Conservation (phyloP, 1,139 yeast genomes). For the Saccharomyces hybrid region DNA sequence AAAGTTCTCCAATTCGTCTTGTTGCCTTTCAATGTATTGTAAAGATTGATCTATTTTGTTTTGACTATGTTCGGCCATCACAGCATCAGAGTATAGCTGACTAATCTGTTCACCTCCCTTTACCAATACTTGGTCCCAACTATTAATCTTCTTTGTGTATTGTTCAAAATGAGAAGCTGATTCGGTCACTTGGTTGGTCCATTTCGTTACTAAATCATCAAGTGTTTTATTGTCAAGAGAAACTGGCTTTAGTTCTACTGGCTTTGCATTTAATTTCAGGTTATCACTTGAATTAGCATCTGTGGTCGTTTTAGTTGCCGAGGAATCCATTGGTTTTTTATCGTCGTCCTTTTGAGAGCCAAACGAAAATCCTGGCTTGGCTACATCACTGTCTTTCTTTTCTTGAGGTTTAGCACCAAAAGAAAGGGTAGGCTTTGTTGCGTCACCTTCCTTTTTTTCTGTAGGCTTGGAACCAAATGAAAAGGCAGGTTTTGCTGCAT, state of each 20-base stretch:
- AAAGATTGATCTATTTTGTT: slow-evolving; percentile 80
- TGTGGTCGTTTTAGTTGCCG: slow-evolving; percentile 11
- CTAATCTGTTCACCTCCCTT: slow-evolving; percentile 81
- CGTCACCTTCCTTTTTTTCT: slow-evolving; percentile 16
- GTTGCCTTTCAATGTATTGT: slow-evolving; percentile 82
- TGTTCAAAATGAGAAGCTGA: slow-evolving; percentile 67
- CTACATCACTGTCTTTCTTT: slow-evolving; percentile 20
- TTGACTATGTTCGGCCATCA: slow-evolving; percentile 80
- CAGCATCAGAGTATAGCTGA: slow-evolving; percentile 67
- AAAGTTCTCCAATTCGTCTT: slow-evolving; percentile 77
- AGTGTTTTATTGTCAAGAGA: slow-evolving; percentile 84
- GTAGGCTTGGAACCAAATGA: slow-evolving; percentile 13
- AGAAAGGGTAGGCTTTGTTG: slow-evolving; percentile 22
- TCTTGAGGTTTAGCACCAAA: slow-evolving; percentile 21
- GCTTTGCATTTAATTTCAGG: slow-evolving; percentile 29
- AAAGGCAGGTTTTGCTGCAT: slow-evolving; percentile 17
- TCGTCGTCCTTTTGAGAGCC: slow-evolving; percentile 27
- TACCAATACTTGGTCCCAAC: slow-evolving; percentile 80
- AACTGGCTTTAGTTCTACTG: slow-evolving; percentile 59
- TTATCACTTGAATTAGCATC: slow-evolving; percentile 3
- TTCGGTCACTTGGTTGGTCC: slow-evolving; percentile 79
- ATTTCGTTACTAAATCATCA: slow-evolving; percentile 84
- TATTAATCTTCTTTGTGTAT: slow-evolving; percentile 68
- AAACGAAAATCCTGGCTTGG: slow-evolving; percentile 19
- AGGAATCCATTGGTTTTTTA: slow-evolving; percentile 25